Conservation (phyloP, 805 yeast species). For the Hanseniaspora nectarophila region DNA sequence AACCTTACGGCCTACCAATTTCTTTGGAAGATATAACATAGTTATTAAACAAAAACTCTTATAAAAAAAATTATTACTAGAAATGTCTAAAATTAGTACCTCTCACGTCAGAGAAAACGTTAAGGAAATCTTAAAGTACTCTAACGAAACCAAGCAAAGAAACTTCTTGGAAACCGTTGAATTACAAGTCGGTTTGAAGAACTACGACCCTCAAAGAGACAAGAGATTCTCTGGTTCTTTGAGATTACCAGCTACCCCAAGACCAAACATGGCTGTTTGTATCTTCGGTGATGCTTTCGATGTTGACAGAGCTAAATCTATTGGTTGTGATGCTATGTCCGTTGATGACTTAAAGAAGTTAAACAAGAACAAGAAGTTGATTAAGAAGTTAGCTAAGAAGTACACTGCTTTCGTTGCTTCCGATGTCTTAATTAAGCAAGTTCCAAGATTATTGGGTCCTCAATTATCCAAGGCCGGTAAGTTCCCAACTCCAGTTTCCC, state of each 20-base stretch:
- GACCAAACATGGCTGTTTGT: constrained; percentile 99
- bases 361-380: constrained; percentile 99
- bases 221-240: constrained; percentile 99
- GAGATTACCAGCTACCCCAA: constrained; percentile 96
- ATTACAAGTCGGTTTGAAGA: constrained; percentile 98
- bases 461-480: constrained; percentile 99
- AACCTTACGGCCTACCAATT: constrained; percentile 42
- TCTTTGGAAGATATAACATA: constrained; percentile 62
- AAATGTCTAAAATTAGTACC: constrained; percentile 80
- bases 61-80: constrained; percentile 22
- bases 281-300: constrained; percentile 99
- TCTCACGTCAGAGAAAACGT: constrained; percentile 95
- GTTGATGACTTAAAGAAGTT: constrained; percentile 99
- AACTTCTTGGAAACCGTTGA: constrained; percentile 99
- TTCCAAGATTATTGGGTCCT: constrained; percentile 99
- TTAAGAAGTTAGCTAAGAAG: constrained; percentile 99
- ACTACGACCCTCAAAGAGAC: constrained; percentile 99
- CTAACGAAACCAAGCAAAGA: constrained; percentile 97
- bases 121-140: constrained; percentile 76
- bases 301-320: constrained; percentile 99
- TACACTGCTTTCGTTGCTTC: constrained; percentile 99
- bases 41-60: constrained; percentile 5
- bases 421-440: constrained; percentile 97
- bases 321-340: constrained; percentile 99
- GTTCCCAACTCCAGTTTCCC: constrained; percentile 99